Conservation (phyloP, 768 basidiomycete genomes). For the Ramaria rubella region DNA sequence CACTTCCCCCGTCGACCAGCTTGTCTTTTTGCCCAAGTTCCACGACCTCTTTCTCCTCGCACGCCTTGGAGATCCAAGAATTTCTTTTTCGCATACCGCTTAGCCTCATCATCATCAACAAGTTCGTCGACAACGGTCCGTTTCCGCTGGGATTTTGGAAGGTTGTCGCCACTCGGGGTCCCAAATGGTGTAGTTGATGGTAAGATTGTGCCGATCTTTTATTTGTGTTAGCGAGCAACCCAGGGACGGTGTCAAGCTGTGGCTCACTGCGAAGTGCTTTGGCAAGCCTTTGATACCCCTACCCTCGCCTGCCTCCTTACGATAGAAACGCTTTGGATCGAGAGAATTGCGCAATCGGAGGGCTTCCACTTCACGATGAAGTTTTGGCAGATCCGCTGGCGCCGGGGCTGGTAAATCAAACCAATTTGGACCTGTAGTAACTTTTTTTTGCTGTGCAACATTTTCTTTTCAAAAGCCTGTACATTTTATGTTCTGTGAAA, state of each 20-base stretch:
- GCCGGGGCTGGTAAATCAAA: slow-evolving; percentile 82
- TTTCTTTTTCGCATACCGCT: slow-evolving; percentile 86
- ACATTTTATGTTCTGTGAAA: neutral
- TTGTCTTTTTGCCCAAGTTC: slow-evolving; percentile 61
- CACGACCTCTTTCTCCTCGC: slow-evolving; percentile 61
- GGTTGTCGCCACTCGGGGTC: slow-evolving; percentile 60
- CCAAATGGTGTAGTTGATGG: slow-evolving; percentile 69
- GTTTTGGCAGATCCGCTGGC: slow-evolving; percentile 69
- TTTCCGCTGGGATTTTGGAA: slow-evolving; percentile 63
- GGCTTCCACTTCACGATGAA: slow-evolving; percentile 83
- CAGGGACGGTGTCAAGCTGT: slow-evolving; percentile 4
- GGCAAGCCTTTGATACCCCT: slow-evolving; percentile 80
- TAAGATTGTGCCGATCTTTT: slow-evolving; percentile 73
- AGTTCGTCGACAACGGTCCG: slow-evolving; percentile 84
- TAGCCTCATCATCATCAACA: slow-evolving; percentile 80
- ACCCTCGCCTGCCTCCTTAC: slow-evolving; percentile 79
- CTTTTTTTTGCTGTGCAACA: slow-evolving; percentile 49
- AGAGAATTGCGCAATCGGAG: slow-evolving; percentile 80
- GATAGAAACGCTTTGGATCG: slow-evolving; percentile 88
- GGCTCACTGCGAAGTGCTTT: slow-evolving; percentile 81
- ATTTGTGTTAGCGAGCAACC: slow-evolving; percentile 10
- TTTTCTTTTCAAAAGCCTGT: neutral
- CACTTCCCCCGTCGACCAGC: slow-evolving; percentile 61
- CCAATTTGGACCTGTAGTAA: slow-evolving; percentile 77
- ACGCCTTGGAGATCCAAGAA: slow-evolving; percentile 70